Evolutionary conservation across 2,329 filamentous ascomycete genomes (phyloP).

Genomic region (Coccinonectria pachysandricola): DNA sequence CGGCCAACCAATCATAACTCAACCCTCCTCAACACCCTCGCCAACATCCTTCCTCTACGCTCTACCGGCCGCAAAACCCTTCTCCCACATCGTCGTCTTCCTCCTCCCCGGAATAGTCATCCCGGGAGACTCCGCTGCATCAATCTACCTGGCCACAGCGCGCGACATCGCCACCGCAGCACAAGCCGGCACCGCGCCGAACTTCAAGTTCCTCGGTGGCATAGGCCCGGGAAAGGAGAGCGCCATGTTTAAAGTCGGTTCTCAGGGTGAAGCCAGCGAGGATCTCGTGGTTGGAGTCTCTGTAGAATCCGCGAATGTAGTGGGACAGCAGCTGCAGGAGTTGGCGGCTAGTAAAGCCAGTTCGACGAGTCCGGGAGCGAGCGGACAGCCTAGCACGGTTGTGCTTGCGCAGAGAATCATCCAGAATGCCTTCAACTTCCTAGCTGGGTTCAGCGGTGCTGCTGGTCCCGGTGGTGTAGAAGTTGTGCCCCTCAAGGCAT

Average conservation of each 20-base stretch:
- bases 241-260: conserved; percentile 72
- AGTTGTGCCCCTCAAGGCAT: conserved; percentile 86
- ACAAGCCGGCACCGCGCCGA: conserved; percentile 33
- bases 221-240: conserved; percentile 85
- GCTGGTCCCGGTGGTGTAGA: conserved; percentile 56
- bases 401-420: conserved; percentile 88
- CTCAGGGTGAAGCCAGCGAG: conserved; percentile 14
- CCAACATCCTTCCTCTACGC: conserved; percentile 47
- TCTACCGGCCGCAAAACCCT: conserved; percentile 38
- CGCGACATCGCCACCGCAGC: conserved; percentile 29
- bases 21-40: conserved; percentile 42
- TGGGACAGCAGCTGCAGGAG: conserved; percentile 57
- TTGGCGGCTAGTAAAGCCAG: conserved; percentile 30
- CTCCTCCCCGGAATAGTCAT: conserved; percentile 68
- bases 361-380: neutral
- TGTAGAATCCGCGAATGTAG: conserved; percentile 64
- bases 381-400: conserved; percentile 50
- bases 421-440: conserved; percentile 92
- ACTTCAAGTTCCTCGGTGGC: conserved; percentile 79
- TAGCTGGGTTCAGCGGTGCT: conserved; percentile 72
- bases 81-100: conserved; percentile 82
- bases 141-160: conserved; percentile 69
- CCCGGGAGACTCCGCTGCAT: conserved; percentile 67
- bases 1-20: conserved; percentile 46
- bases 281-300: conserved; percentile 72